Base-by-base conservation (phyloP, 257 asterid genomes). In the Plantago elongata region DNA sequence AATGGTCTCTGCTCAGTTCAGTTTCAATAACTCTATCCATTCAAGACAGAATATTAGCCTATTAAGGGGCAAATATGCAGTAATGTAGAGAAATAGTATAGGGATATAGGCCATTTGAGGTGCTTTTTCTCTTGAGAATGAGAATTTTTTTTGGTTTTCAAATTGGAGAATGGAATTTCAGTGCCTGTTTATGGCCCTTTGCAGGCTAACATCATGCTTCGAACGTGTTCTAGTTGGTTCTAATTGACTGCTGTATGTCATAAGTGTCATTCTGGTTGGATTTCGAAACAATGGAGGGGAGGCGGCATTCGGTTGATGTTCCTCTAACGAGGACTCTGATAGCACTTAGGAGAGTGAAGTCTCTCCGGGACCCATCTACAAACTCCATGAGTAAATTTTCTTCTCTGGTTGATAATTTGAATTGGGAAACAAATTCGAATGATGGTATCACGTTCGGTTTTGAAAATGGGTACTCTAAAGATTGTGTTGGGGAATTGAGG, bases 361-460 rank as follows among this genome's bases (percentile, higher is more conserved):
- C 97, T 22, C 95, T 90, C 54, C 81, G 97, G 13, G 97, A 90
- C 63, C 97, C 96, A 55, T 77, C 94, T 2, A 90, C 97, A 9
- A 85, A 81, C 69, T 81, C 95, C 5, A 70, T 74, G 69, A 84
- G 86, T 77, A 88, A 80, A 74, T 74, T 85, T 15, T 74, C 84
- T 14, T 54, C 86, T 45, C 68, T 77, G 16, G 73, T 79, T n/a
- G 95, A 85, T 61, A 77, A 71, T 72, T 60, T 75, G 64, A 79
- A 84, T 40, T 87, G 96, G 96, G 97, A 90, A 62, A 75, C 84
- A 10, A 74, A 79, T 78, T 81, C 84, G 30, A 66, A 70, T 43
- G 76, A 75, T 61, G 90, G 73, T 22, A 75, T 77, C 44, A 68
- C 76, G 22, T 72, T 84, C 54, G 92, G 88, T 46, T 72, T 87